phyloP scores from a whole-genome alignment of 805 yeast genomes.

The Schizosaccharomyces osmophilus region DNA sequence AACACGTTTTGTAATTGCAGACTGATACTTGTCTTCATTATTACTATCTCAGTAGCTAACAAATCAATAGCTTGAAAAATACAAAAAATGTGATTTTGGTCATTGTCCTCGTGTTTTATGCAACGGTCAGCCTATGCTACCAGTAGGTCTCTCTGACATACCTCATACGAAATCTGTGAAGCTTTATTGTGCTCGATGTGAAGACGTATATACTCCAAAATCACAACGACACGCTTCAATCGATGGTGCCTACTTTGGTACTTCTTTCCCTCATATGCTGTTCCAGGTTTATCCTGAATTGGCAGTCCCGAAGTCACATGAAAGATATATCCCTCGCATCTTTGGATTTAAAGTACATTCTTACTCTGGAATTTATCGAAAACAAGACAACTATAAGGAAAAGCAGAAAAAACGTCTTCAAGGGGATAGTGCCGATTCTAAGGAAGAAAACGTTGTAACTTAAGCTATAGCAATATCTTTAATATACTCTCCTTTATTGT shows the following conservation, averaged over 20 bases:
- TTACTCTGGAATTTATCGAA: slow-evolving; percentile 17
- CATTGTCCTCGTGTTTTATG: slow-evolving; percentile 75
- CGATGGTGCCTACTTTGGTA: slow-evolving; percentile 94
- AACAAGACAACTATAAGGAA: not conserved
- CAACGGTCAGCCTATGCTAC: slow-evolving; percentile 71
- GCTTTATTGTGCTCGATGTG: slow-evolving; percentile 82
- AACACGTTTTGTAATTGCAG: no score
- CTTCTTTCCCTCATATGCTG: slow-evolving; percentile 81
- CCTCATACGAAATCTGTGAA: slow-evolving; percentile 84
- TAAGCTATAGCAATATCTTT: no score
- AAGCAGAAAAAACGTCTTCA: not conserved
- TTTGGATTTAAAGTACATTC: slow-evolving; percentile 75
- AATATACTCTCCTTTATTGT: no score
- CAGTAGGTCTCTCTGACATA: slow-evolving; percentile 74
- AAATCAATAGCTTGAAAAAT: slow-evolving; percentile 38
- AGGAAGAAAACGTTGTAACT: not conserved
- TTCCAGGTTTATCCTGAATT: slow-evolving; percentile 64
- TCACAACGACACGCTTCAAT: slow-evolving; percentile 62
- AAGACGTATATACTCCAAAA: slow-evolving; percentile 70
- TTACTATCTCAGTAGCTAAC: not conserved
- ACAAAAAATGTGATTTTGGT: slow-evolving; percentile 73
- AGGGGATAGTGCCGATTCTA: not conserved
- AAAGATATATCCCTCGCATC: slow-evolving; percentile 37
- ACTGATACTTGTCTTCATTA: no score
- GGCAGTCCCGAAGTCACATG: not conserved